Percentiles rank a stretch among this genome's conserved stretches.
These are phyloP conservation scores for Coniferiporia weirii DNA, from an alignment of 1,284 basidiomycete species.

Conservation along the genomic window DNA sequence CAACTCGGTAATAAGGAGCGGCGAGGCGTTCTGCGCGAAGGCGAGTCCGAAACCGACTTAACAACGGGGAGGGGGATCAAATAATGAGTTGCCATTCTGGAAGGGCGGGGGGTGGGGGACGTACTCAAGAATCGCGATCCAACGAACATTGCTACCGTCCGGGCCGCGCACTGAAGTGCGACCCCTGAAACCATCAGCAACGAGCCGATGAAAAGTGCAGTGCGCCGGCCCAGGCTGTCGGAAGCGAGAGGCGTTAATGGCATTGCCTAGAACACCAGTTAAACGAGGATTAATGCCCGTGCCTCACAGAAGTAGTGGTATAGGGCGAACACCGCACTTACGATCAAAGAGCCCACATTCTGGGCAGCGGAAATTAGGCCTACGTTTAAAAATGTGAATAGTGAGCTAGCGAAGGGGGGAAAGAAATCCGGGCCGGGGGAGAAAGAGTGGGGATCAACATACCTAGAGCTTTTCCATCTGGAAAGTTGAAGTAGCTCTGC, in stretches of 20 bases:
- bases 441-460: constrained; percentile 22
- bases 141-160: constrained; percentile 48
- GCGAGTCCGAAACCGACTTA: constrained; percentile 62
- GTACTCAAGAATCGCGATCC: constrained; percentile 51
- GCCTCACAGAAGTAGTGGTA: not conserved
- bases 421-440: constrained; percentile 1
- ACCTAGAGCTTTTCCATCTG: constrained; percentile 48
- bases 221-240: constrained; percentile 51
- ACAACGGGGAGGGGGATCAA: not conserved
- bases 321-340: constrained; percentile 25
- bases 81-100: not conserved
- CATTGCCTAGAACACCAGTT: constrained; percentile 35
- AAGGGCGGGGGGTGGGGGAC: constrained; percentile 5
- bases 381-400: constrained; percentile 22
- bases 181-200: constrained; percentile 57
- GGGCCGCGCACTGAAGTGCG: constrained; percentile 46
- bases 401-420: not conserved
- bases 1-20: constrained; percentile 62
- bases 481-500: constrained; percentile 48
- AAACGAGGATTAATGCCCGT: not conserved
- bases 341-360: constrained; percentile 52
- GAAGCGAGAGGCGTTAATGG: constrained; percentile 57
- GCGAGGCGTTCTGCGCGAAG: constrained; percentile 56
- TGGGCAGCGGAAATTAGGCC: constrained; percentile 60
- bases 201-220: constrained; percentile 53